A percentile compares a stretch with the other conserved stretches of the same genome.
phyloP scores from a whole-genome alignment of 2,329 filamentous ascomycete species.

The Colletotrichum cereale region DNA sequence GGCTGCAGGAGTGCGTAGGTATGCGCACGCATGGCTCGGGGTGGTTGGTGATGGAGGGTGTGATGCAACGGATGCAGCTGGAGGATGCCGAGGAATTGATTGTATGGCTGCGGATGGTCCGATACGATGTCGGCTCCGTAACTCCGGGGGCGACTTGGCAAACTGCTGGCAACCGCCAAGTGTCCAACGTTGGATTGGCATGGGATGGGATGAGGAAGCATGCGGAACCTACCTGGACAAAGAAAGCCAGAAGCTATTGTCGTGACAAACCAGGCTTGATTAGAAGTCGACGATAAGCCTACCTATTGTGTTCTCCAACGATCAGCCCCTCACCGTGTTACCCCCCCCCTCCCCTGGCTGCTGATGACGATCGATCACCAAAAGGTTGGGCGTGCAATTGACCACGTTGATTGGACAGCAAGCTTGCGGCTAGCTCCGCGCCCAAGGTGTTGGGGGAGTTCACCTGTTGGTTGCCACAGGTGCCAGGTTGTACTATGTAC shows the following conservation, averaged over 20 bases:
- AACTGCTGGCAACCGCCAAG: background rate
- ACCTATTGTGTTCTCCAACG: constrained; percentile 3
- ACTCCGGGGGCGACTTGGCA: constrained; percentile 6
- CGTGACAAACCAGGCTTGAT: background rate
- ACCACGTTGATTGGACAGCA: constrained; percentile 27
- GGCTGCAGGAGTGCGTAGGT: constrained; percentile 13
- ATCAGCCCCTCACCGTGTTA: constrained; percentile 22
- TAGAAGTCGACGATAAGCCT: background rate
- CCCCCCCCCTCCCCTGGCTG: background rate
- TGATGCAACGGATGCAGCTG: constrained; percentile 25
- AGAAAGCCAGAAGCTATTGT: background rate
- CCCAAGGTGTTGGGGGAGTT: constrained; percentile 30
- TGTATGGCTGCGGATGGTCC: constrained; percentile 5
- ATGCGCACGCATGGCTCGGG: constrained; percentile 6
- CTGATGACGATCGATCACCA: constrained; percentile 35
- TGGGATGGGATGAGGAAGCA: background rate
- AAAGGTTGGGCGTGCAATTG: constrained; percentile 31
- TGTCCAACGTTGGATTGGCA: background rate
- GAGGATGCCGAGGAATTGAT: constrained; percentile 14
- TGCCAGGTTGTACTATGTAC: constrained; percentile 6
- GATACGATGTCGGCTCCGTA: constrained; percentile 9
- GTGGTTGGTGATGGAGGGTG: constrained; percentile 26
- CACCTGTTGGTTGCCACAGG: constrained; percentile 21
- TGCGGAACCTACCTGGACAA: background rate
- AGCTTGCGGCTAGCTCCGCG: constrained; percentile 28